phyloP scores from a whole-genome alignment of 1,284 basidiomycete species.

The Marasmius tenuissimus region DNA sequence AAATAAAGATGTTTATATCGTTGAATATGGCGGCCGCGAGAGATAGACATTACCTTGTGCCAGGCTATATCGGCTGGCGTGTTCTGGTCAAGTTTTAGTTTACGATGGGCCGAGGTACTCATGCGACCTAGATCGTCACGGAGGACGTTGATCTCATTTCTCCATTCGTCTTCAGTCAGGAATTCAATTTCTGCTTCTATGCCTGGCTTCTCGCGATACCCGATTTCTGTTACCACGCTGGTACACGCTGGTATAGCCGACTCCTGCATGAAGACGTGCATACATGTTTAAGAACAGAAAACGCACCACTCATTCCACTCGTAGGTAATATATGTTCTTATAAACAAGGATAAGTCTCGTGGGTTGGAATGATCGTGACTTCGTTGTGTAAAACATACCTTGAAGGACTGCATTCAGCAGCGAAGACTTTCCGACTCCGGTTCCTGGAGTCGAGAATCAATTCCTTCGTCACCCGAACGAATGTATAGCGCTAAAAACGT shows the following conservation, averaged over 20 bases:
- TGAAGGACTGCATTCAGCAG: slow-evolving; percentile 60
- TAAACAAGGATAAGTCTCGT: slow-evolving; percentile 5
- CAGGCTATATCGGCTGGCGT: slow-evolving; percentile 62
- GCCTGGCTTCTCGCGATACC: slow-evolving; percentile 50
- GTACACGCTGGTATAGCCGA: slow-evolving; percentile 51
- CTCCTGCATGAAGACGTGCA: neutral
- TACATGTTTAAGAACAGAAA: slow-evolving; percentile 12
- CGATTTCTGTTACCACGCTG: slow-evolving; percentile 63
- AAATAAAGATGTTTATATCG: neutral
- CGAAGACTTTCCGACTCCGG: slow-evolving; percentile 62
- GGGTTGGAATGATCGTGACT: neutral
- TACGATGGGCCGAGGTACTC: slow-evolving; percentile 56
- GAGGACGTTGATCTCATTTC: slow-evolving; percentile 51
- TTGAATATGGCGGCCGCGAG: neutral
- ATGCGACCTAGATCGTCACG: slow-evolving; percentile 52
- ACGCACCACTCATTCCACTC: slow-evolving; percentile 57
- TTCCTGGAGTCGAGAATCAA: slow-evolving; percentile 35
- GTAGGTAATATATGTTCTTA: slow-evolving; percentile 63
- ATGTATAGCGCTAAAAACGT: slow-evolving; percentile 14
- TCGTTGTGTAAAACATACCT: slow-evolving; percentile 31
- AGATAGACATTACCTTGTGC: slow-evolving; percentile 43
- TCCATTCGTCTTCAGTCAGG: slow-evolving; percentile 55
- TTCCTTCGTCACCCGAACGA: neutral
- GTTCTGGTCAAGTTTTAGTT: slow-evolving; percentile 45
- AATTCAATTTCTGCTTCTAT: slow-evolving; percentile 63